Evolutionary conservation across 1,284 basidiomycete species (phyloP).

Genomic region (Fomitopsis pinicola): DNA sequence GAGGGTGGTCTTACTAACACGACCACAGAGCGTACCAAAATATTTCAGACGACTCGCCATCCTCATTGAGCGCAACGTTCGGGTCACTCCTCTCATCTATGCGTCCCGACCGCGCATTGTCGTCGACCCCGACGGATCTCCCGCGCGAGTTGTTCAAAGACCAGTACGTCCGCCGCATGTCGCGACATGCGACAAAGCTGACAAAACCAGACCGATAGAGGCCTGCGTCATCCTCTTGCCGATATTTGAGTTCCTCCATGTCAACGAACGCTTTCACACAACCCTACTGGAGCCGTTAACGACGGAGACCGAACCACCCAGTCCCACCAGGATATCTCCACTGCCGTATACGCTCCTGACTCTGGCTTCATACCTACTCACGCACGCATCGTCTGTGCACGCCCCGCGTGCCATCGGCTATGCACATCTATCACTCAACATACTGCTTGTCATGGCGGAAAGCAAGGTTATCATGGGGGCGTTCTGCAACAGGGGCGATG

Average conservation of each 20-base stretch:
- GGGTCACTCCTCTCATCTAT: slow-evolving; percentile 46
- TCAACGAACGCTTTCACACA: slow-evolving; percentile 43
- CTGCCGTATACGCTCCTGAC: slow-evolving; percentile 45
- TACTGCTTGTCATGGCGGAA: slow-evolving; percentile 45
- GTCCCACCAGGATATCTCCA: slow-evolving; percentile 22
- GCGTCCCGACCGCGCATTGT: slow-evolving; percentile 48
- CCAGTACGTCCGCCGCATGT: slow-evolving; percentile 32
- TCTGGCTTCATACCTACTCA: slow-evolving; percentile 56
- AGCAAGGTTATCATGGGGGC: slow-evolving; percentile 41
- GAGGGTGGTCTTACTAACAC: not conserved
- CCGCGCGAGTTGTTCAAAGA: slow-evolving; percentile 52
- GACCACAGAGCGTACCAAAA: slow-evolving; percentile 48
- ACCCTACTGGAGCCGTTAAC: slow-evolving; percentile 38
- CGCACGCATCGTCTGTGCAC: slow-evolving; percentile 56
- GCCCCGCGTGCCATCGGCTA: slow-evolving; percentile 56
- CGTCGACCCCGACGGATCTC: slow-evolving; percentile 39
- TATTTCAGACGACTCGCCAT: slow-evolving; percentile 46
- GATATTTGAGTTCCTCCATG: slow-evolving; percentile 52
- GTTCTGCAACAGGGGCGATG: slow-evolving; percentile 35
- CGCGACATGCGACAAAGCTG: not conserved
- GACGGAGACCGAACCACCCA: slow-evolving; percentile 16
- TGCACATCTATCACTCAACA: slow-evolving; percentile 50
- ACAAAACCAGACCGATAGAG: slow-evolving; percentile 49
- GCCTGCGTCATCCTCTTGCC: slow-evolving; percentile 54
- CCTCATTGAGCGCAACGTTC: slow-evolving; percentile 44